Evolutionary conservation across 2,329 filamentous ascomycete genomes (phyloP).

Genomic region (Fusarium subglutinans): DNA sequence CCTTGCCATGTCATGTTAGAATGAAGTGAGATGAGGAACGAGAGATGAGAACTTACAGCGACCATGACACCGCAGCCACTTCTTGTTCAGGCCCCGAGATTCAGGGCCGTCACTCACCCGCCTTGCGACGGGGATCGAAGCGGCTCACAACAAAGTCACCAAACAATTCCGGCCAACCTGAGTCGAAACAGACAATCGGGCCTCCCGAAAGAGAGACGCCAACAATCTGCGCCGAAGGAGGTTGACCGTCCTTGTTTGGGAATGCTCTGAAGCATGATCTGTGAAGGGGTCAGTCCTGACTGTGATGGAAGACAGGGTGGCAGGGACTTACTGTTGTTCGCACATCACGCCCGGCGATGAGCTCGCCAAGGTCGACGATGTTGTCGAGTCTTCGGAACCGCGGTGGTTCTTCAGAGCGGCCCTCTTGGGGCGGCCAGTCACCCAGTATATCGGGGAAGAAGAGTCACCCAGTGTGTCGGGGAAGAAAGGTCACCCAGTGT

Average conservation of each 20-base stretch:
- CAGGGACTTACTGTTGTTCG: constrained; percentile 71
- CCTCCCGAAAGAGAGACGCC: constrained; percentile 69
- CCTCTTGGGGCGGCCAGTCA: background rate
- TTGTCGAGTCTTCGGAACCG: background rate
- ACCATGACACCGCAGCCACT: background rate
- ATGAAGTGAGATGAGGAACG: background rate
- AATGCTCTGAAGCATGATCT: constrained; percentile 89
- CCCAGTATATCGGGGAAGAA: background rate
- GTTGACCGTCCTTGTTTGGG: constrained; percentile 84
- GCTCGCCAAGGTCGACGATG: background rate
- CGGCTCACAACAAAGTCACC: background rate
- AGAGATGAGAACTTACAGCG: background rate
- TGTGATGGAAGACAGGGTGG: background rate
- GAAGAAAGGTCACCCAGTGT: background rate
- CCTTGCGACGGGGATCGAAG: background rate
- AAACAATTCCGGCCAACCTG: background rate
- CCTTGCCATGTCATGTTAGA: background rate
- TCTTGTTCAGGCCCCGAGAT: background rate
- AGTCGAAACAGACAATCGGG: background rate
- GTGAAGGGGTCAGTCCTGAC: background rate
- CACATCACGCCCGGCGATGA: constrained; percentile 70
- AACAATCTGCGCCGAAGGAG: constrained; percentile 79
- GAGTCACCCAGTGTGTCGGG: background rate
- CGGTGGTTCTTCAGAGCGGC: background rate
- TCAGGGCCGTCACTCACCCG: background rate